Base-by-base conservation (phyloP, 2,329 filamentous ascomycete genomes). In the Ophiocordyceps robertsii region DNA sequence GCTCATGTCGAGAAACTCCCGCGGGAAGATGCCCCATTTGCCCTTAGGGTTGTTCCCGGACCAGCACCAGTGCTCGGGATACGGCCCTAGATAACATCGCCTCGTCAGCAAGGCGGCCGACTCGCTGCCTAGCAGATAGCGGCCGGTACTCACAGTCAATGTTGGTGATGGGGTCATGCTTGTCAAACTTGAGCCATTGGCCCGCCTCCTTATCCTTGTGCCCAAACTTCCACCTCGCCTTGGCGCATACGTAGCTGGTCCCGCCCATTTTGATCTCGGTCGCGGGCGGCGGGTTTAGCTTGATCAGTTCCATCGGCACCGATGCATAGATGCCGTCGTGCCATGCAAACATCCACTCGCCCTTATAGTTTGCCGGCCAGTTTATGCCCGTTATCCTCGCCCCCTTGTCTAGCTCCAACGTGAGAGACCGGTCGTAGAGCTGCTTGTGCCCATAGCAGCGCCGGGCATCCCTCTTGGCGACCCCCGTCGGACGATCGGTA, bases 141-240 rank as follows among this genome's bases (percentile, higher is more conserved):
- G 21, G 11, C 12, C 9, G 24, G 3, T 8, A 66, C 70, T 64
- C 53, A 71, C 71, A 75, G 41, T 61, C 63, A 21, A 75, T 85
- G 59, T 80, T 85, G 48, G 69, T 77, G 14, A 83, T 80, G 3
- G 70, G 66, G 47, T 84, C 80, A 17, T 75, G 76, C 54, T 80
- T 81, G 29, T 80, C 77, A 52, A 84, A 75, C 48, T 62, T 67
- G n/a, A 77, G 59, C 73, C 73, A 77, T 11, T 66, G 56, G 27
- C 63, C 63, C 19, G 58, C 61, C 10, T 66, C 62, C 40, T 64
- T 63, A 19, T 62, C 58, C 47, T 66, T 69, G 31, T 66, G 63
- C 39, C 62, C 60, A 58, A 73, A 77, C 54, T 66, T 73, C 73
- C 73, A 77, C 44, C 64, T 63, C 12, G 71, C 62, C 35, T 66